phyloP scores from a whole-genome alignment of 106 monocot genomes.

The Chionographis japonica region DNA sequence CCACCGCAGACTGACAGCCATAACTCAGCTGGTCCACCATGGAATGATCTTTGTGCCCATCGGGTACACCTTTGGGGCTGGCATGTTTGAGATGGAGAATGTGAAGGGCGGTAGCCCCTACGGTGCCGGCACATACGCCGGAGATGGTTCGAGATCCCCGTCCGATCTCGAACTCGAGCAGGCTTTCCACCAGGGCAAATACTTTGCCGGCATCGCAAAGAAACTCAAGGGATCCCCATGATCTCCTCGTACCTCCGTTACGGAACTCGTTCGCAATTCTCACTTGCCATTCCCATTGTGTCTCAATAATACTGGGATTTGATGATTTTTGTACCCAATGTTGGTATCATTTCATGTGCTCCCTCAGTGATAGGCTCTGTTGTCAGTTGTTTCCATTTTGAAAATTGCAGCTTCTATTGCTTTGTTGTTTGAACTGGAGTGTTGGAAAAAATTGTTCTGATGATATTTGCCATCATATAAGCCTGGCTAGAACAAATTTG shows the following conservation, averaged over 20 bases:
- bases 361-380: too few relatives aligned
- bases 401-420: too few relatives aligned
- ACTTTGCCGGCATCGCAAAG: conserved; percentile 60
- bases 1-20: conserved; percentile 50
- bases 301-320: conserved; percentile 1
- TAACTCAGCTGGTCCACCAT: conserved; percentile 65
- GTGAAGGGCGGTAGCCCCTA: conserved; percentile 72
- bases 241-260: background rate
- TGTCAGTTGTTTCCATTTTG: too few relatives aligned
- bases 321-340: too few relatives aligned
- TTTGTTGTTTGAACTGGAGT: too few relatives aligned
- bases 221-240: conserved; percentile 52
- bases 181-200: conserved; percentile 72
- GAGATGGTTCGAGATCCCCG: conserved; percentile 57
- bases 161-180: conserved; percentile 53
- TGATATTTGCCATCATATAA: too few relatives aligned
- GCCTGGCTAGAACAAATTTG: too few relatives aligned
- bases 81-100: conserved; percentile 67
- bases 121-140: conserved; percentile 69
- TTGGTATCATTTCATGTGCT: too few relatives aligned
- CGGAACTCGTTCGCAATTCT: background rate
- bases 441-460: too few relatives aligned
- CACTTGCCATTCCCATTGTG: background rate
- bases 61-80: conserved; percentile 70
- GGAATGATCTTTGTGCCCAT: conserved; percentile 74